Evolutionary conservation across 2,329 filamentous ascomycete genomes (phyloP), one percentile per base, ranked within the genome.

Genomic region (Fusarium tanahbumbuense): DNA sequence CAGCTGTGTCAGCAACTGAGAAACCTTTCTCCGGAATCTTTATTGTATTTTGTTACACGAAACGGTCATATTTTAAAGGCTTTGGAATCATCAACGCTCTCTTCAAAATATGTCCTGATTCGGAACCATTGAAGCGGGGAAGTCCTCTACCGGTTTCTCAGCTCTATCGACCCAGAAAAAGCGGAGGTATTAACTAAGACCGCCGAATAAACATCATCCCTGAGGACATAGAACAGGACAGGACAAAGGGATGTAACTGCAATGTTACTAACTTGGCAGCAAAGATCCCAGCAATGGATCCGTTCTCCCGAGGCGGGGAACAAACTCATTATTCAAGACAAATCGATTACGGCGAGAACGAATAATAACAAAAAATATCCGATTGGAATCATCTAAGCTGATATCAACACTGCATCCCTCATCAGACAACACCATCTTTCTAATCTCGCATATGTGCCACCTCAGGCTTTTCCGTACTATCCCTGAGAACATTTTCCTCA

Each of bases 121-220:
- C 62, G 61, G 48, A 66, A 27, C 30, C 37, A n/a, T 61, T 32
- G 45, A 11, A 59, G 60, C 25, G 62, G 60, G 53, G 62, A 47
- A 65, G 18, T 44, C 32, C 44, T 34, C 27, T 47, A 20, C 27
- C 25, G 32, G 16, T 60, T 60, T 50, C 42, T 45, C 20, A 47
- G 22, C 15, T 22, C 23, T 66, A 25, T 49, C 8, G 37, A 60
- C 20, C 37, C 22, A 42, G 44, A 18, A 40, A 60, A 55, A 37
- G 49, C 63, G 63, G 63, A 67, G 62, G 44, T 42, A 67, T 66
- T 66, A 54, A 60, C 22, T 67, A 66, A 66, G 12, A 67, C 27
- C 12, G 25, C 63, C 63, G 63, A 65, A 25, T 16, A 37, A 46
- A 40, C 13, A 34, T 8, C 12, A 58, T 46, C 9, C n/a, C 34